Conservation (phyloP, 768 basidiomycete genomes). For the Amanita rubescens region DNA sequence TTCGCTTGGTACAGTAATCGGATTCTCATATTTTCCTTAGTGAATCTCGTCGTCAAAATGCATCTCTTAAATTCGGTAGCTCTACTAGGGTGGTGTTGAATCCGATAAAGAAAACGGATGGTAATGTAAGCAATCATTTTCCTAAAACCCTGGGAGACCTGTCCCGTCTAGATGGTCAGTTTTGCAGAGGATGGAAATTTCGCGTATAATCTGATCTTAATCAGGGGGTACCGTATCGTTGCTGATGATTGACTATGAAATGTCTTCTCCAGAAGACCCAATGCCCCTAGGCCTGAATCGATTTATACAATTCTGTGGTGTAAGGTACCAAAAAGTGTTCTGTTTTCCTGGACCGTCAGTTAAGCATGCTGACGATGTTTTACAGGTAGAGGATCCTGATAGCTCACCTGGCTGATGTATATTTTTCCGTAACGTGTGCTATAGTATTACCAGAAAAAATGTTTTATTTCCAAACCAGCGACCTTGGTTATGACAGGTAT, state of each 20-base stretch:
- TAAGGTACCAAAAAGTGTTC: conserved; percentile 48
- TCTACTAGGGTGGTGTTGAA: conserved; percentile 30
- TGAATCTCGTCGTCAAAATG: conserved; percentile 51
- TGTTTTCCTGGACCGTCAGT: neutral
- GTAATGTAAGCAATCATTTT: conserved; percentile 38
- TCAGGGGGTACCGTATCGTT: conserved; percentile 26
- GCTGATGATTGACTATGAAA: conserved; percentile 31
- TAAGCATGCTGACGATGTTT: neutral
- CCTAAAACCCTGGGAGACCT: conserved; percentile 45
- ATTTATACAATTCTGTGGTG: conserved; percentile 50
- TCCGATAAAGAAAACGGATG: conserved; percentile 41
- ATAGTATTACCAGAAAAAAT: neutral
- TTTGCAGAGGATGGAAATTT: neutral
- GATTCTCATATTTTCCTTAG: conserved; percentile 22
- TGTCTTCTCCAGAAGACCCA: conserved; percentile 28
- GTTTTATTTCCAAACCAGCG: conserved; percentile 30
- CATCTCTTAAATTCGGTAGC: conserved; percentile 34
- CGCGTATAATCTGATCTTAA: neutral
- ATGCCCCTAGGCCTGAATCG: conserved; percentile 45
- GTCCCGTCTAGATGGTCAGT: conserved; percentile 45
- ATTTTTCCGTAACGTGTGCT: no score
- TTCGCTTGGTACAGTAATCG: neutral
- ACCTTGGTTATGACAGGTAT: conserved; percentile 30
- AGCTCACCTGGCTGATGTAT: neutral
- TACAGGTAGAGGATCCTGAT: neutral